These are phyloP conservation scores for Marasmius oreades DNA, from an alignment of 1,284 basidiomycete species.

Conservation along the genomic window DNA sequence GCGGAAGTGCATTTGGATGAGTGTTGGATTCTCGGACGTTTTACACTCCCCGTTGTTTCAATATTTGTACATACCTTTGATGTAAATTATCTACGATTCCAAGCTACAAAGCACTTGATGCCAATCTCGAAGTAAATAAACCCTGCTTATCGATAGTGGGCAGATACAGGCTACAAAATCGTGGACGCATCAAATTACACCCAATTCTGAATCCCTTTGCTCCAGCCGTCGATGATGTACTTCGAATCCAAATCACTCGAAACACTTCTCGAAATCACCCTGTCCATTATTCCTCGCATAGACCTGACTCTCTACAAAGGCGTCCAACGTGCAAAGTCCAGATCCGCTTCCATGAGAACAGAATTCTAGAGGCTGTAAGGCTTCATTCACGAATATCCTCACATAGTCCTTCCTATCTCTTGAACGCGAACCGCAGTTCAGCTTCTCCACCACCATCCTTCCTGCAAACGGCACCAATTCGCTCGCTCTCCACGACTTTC, in stretches of 20 bases:
- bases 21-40: not conserved
- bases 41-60: not conserved
- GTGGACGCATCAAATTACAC: too few species aligned
- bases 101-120: too few species aligned
- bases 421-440: constrained; percentile 38
- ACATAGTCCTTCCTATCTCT: constrained; percentile 39
- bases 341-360: constrained; percentile 29
- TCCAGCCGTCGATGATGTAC: too few species aligned
- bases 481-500: constrained; percentile 55
- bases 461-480: constrained; percentile 63
- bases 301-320: constrained; percentile 68
- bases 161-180: too few species aligned
- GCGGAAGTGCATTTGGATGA: constrained; percentile 23
- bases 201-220: too few species aligned
- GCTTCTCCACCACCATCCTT: constrained; percentile 60
- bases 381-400: constrained; percentile 66
- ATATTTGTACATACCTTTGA: not conserved
- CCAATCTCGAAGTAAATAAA: too few species aligned
- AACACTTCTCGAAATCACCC: constrained; percentile 66
- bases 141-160: too few species aligned
- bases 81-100: too few species aligned
- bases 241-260: constrained; percentile 7
- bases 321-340: constrained; percentile 60
- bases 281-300: constrained; percentile 64
- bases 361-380: constrained; percentile 58